Conservation (phyloP, 2,329 filamentous ascomycete species). For the Penicillium sp. region DNA sequence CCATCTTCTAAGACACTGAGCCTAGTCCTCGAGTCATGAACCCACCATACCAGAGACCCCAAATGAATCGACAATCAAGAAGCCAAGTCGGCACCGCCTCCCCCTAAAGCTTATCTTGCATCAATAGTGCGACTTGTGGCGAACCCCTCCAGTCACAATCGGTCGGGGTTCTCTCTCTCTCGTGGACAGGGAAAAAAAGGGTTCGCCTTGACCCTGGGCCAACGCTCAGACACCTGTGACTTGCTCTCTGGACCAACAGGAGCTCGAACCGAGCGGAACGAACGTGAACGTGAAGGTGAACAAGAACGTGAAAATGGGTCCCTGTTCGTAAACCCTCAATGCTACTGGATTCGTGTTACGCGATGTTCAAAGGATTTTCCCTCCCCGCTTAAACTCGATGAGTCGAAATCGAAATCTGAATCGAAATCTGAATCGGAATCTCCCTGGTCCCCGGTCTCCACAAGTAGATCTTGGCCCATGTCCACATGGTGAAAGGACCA, state of each 20-base stretch:
- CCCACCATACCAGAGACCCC: not conserved
- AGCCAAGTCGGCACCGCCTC: not conserved
- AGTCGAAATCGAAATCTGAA: no score
- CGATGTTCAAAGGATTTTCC: not conserved
- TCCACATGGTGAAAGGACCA: conserved; percentile 11
- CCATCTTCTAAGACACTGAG: not conserved
- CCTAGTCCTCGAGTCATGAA: not conserved
- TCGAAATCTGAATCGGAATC: not conserved
- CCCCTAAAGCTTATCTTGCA: conserved; percentile 19
- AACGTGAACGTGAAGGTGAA: no score
- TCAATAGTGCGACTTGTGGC: conserved; percentile 9
- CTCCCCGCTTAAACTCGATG: not conserved
- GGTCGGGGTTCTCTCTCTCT: conserved; percentile 2
- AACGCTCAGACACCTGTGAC: not conserved
- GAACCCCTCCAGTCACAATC: conserved; percentile 5
- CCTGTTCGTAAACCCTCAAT: not conserved
- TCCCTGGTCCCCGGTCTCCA: not conserved
- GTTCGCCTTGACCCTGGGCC: not conserved
- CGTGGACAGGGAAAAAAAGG: not conserved
- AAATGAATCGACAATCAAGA: not conserved
- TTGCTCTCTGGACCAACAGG: not conserved
- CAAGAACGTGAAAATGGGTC: no score
- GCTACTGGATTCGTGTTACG: not conserved
- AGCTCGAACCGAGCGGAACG: not conserved
- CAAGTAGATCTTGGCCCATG: not conserved